phyloP scores from a whole-genome alignment of 345 rosid genomes.

The Hevea brasiliensis region DNA sequence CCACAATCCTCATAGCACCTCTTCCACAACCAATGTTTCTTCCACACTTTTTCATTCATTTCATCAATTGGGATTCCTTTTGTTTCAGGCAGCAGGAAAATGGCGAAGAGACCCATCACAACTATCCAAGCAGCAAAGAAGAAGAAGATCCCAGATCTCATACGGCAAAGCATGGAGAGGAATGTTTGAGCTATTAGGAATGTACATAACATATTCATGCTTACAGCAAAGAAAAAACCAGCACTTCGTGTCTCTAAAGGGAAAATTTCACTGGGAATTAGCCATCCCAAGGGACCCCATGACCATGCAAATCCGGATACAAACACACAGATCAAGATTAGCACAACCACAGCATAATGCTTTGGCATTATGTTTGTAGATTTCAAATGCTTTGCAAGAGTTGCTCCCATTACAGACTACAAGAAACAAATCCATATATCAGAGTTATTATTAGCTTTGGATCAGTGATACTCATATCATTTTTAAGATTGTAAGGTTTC shows the following conservation, averaged over 20 bases:
- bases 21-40: slow-evolving; percentile 66
- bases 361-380: slow-evolving; percentile 23
- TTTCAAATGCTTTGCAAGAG: slow-evolving; percentile 29
- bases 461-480: no score
- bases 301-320: slow-evolving; percentile 70
- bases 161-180: slow-evolving; percentile 47
- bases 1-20: slow-evolving; percentile 24
- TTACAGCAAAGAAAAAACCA: slow-evolving; percentile 56
- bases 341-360: slow-evolving; percentile 31
- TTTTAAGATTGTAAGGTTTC: no score
- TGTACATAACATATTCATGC: slow-evolving; percentile 55
- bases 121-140: slow-evolving; percentile 53
- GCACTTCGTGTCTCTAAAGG: slow-evolving; percentile 55
- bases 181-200: slow-evolving; percentile 63
- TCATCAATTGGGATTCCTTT: slow-evolving; percentile 61
- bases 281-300: slow-evolving; percentile 77
- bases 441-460: background rate
- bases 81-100: slow-evolving; percentile 54
- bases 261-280: slow-evolving; percentile 61
- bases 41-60: slow-evolving; percentile 57
- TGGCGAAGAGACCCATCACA: slow-evolving; percentile 33
- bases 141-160: slow-evolving; percentile 51
- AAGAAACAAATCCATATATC: background rate
- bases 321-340: slow-evolving; percentile 41
- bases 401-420: slow-evolving; percentile 34